phyloP scores from a whole-genome alignment of 164 flowering plant species.

The Chimonanthus praecox region DNA sequence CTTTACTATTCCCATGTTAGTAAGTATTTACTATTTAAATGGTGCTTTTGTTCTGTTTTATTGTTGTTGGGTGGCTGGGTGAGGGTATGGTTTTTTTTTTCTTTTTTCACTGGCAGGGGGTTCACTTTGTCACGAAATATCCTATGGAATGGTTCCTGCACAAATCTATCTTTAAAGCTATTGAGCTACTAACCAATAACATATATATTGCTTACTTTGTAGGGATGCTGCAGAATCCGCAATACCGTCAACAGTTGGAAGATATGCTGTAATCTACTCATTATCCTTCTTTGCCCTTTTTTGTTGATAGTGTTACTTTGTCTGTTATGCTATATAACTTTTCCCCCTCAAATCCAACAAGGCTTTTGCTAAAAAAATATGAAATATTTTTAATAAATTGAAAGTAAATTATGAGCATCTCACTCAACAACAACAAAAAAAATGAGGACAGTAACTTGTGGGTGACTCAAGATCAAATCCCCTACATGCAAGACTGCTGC shows the following conservation, averaged over 20 bases:
- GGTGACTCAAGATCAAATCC: no score
- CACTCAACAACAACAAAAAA: no score
- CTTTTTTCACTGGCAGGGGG: background rate
- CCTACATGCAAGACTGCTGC: no score
- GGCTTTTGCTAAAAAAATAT: no score
- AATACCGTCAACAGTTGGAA: constrained; percentile 82
- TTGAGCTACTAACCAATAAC: background rate
- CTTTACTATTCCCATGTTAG: background rate
- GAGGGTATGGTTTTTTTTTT: background rate
- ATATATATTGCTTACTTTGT: background rate
- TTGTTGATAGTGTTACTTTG: background rate
- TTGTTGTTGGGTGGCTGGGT: background rate
- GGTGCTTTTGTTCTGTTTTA: background rate
- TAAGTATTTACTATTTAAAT: no score
- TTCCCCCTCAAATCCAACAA: no score
- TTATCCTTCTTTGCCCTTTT: constrained; percentile 2
- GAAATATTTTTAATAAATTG: no score
- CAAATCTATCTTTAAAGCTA: background rate
- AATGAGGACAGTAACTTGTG: no score
- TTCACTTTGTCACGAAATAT: no score
- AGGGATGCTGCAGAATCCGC: constrained; percentile 99
- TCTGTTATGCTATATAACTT: no score
- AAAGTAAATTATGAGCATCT: no score
- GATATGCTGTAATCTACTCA: constrained; percentile 72
- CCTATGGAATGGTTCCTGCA: background rate